Evolutionary conservation across 2,329 filamentous ascomycete species (phyloP).

Genomic region (Calonectria fujianensis): DNA sequence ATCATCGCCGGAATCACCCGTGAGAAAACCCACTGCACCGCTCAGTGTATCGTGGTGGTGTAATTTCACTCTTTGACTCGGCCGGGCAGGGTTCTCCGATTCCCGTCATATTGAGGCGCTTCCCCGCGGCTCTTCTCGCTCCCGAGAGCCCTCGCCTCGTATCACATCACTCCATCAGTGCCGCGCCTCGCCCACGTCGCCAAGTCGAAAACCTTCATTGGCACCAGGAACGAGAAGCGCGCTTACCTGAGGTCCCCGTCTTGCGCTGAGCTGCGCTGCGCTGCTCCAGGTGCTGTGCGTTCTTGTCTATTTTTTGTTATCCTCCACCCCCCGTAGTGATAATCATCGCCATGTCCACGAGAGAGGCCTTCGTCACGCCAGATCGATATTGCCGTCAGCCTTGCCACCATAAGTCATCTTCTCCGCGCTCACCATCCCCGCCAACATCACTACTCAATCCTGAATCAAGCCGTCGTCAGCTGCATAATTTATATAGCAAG

Average conservation of each 20-base stretch:
- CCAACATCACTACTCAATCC: conserved; percentile 13
- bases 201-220: conserved; percentile 19
- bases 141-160: conserved; percentile 26
- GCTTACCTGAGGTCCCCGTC: conserved; percentile 7
- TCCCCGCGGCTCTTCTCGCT: conserved; percentile 25
- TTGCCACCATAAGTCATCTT: conserved; percentile 17
- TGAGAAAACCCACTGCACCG: conserved; percentile 13
- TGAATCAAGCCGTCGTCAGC: conserved; percentile 3
- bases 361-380: conserved; percentile 28
- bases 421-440: conserved; percentile 11
- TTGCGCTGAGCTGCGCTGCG: conserved; percentile 6
- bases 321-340: conserved; percentile 11
- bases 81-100: background rate
- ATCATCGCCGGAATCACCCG: conserved; percentile 26
- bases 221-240: conserved; percentile 19
- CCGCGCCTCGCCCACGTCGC: conserved; percentile 25
- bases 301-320: background rate
- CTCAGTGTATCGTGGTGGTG: conserved; percentile 13
- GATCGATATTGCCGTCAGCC: conserved; percentile 34
- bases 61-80: conserved; percentile 10
- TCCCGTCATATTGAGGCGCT: conserved; percentile 32
- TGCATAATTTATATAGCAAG: background rate
- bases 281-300: background rate
- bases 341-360: conserved; percentile 39
- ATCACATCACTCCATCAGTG: conserved; percentile 22